Evolutionary conservation across 1,284 basidiomycete genomes (phyloP).

Genomic region (Lentinus polychrous): DNA sequence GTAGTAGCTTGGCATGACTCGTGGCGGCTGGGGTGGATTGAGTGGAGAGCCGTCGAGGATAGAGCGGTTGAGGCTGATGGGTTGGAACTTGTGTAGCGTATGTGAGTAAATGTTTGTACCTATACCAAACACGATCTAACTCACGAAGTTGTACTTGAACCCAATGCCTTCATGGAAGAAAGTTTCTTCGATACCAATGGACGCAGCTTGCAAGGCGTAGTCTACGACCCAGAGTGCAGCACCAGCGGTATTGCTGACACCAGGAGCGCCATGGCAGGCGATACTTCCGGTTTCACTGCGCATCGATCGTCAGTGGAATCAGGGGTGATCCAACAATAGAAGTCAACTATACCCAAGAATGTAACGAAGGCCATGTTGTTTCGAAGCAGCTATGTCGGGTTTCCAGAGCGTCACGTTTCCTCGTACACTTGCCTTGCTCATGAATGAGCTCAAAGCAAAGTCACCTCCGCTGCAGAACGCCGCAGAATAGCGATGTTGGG

Average conservation of each 20-base stretch:
- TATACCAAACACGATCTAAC: conserved; percentile 6
- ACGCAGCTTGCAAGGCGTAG: conserved; percentile 45
- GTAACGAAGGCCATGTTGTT: conserved; percentile 43
- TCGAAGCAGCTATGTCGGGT: conserved; percentile 43
- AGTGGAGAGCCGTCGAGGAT: conserved; percentile 43
- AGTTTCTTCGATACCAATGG: conserved; percentile 28
- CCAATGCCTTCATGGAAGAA: conserved; percentile 39
- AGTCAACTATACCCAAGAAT: conserved; percentile 42
- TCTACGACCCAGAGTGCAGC: conserved; percentile 66
- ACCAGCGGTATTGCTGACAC: conserved; percentile 63
- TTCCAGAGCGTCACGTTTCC: conserved; percentile 45
- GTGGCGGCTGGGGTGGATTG: conserved; percentile 39
- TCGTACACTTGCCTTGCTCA: conserved; percentile 53
- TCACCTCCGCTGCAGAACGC: conserved; percentile 45
- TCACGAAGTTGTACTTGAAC: conserved; percentile 38
- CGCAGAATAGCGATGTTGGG: conserved; percentile 59
- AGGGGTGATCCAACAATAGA: conserved; percentile 9
- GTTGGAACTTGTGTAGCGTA: conserved; percentile 39
- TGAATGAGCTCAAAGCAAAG: conserved; percentile 47
- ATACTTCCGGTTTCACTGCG: conserved; percentile 26
- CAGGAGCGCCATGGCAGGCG: conserved; percentile 51
- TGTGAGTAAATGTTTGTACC: background rate
- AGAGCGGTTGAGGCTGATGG: conserved; percentile 43
- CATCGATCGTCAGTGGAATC: background rate
- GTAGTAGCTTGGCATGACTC: conserved; percentile 58